A percentile compares a stretch with the other conserved stretches of the same genome.
These are phyloP conservation scores for Plasmodium coatneyi DNA, from an alignment of 169 alveolate species.

Conservation along the genomic window DNA sequence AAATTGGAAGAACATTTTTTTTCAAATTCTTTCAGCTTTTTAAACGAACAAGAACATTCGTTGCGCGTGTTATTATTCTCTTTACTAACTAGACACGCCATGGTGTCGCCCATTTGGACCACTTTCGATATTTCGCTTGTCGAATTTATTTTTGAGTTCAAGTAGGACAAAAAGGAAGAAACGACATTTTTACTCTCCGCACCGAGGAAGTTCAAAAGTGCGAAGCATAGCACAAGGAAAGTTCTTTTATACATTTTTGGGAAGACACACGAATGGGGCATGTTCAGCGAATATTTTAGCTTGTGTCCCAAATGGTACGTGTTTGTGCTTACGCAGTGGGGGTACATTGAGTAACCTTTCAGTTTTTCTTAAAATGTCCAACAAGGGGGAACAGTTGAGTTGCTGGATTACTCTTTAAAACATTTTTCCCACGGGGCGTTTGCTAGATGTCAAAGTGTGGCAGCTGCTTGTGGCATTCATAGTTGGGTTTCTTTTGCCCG, in stretches of 20 bases:
- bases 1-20: slow-evolving; percentile 61
- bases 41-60: slow-evolving; percentile 73
- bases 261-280: neutral
- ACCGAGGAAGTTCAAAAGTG: slow-evolving; percentile 3
- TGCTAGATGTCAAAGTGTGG: neutral
- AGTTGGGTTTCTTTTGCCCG: neutral
- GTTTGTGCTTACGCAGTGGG: neutral
- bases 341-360: neutral
- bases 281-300: neutral
- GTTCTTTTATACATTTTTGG: slow-evolving; percentile 31
- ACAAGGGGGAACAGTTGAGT: neutral
- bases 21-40: slow-evolving; percentile 56
- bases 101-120: slow-evolving; percentile 48
- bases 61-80: slow-evolving; percentile 8
- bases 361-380: neutral
- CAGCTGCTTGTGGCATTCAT: neutral
- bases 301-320: neutral
- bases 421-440: neutral
- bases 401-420: neutral
- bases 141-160: slow-evolving; percentile 54
- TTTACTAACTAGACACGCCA: slow-evolving; percentile 43
- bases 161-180: slow-evolving; percentile 38
- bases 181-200: slow-evolving; percentile 47
- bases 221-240: slow-evolving; percentile 2
- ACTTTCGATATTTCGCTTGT: slow-evolving; percentile 61